Evolutionary conservation across 2,329 filamentous ascomycete species (phyloP).

Genomic region (Penicillium sp.): DNA sequence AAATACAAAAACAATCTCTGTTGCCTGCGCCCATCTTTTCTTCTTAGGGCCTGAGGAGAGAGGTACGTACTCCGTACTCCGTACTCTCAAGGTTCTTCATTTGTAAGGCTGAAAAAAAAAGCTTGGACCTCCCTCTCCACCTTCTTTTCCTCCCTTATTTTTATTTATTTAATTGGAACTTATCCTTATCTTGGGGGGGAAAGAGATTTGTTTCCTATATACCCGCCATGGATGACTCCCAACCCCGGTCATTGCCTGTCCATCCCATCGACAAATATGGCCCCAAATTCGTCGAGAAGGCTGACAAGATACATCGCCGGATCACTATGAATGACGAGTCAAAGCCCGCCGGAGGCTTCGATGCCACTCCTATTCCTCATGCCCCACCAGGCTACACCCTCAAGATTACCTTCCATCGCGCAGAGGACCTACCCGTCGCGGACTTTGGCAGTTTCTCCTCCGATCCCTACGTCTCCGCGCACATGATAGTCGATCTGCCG

Average conservation of each 20-base stretch:
- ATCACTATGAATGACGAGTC: constrained; percentile 26
- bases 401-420: constrained; percentile 79
- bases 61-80: too few species aligned
- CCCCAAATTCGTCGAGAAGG: constrained; percentile 41
- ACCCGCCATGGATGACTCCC: background rate
- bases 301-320: constrained; percentile 42
- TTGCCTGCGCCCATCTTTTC: background rate
- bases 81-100: too few species aligned
- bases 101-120: constrained; percentile 27
- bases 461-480: constrained; percentile 78
- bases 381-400: constrained; percentile 78
- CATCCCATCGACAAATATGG: constrained; percentile 37
- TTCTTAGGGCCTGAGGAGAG: background rate
- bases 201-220: background rate
- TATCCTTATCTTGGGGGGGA: background rate
- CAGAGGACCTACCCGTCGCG: constrained; percentile 75
- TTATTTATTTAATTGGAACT: background rate
- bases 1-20: background rate
- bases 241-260: constrained; percentile 20
- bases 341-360: constrained; percentile 72
- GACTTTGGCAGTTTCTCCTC: constrained; percentile 76
- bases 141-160: too few species aligned
- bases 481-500: constrained; percentile 69
- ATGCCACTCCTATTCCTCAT: constrained; percentile 72
- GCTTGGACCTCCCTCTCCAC: background rate